Evolutionary conservation across 2,329 filamentous ascomycete genomes (phyloP).

Genomic region (Chaetomium globosum): DNA sequence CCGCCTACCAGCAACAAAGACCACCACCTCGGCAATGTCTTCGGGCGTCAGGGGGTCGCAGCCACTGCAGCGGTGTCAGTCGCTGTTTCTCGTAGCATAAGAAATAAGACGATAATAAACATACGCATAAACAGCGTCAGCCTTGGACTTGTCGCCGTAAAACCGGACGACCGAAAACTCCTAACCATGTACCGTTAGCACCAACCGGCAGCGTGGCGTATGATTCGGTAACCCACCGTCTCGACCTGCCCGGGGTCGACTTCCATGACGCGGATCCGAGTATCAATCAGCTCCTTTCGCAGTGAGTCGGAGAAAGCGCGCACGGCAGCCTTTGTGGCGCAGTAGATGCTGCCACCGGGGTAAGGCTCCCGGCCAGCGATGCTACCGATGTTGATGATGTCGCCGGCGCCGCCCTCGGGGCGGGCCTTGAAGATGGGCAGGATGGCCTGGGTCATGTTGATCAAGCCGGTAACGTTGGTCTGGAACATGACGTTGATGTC

Average conservation of each 20-base stretch:
- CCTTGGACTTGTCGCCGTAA: slow-evolving; percentile 84
- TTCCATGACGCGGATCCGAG: slow-evolving; percentile 80
- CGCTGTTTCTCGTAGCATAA: not conserved
- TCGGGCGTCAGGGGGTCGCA: slow-evolving; percentile 83
- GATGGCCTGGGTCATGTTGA: slow-evolving; percentile 94
- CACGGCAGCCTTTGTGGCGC: slow-evolving; percentile 87
- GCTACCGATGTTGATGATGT: slow-evolving; percentile 93
- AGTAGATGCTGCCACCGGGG: slow-evolving; percentile 85
- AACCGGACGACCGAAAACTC: slow-evolving; percentile 90
- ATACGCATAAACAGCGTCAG: slow-evolving; percentile 84
- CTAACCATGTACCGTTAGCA: slow-evolving; percentile 42
- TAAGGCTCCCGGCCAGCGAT: slow-evolving; percentile 91
- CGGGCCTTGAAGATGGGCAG: slow-evolving; percentile 78
- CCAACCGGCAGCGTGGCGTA: too few species aligned
- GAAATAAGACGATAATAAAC: slow-evolving; percentile 38
- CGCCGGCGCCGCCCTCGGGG: slow-evolving; percentile 74
- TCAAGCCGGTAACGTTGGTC: slow-evolving; percentile 92
- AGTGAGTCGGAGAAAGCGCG: slow-evolving; percentile 81
- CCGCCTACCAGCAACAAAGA: slow-evolving; percentile 79
- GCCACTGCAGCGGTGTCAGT: slow-evolving; percentile 52
- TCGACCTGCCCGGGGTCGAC: slow-evolving; percentile 92
- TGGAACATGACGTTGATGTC: slow-evolving; percentile 87
- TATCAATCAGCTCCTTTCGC: slow-evolving; percentile 79
- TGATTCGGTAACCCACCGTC: slow-evolving; percentile 57
- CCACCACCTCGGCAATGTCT: slow-evolving; percentile 87